A percentile compares a stretch with the other conserved stretches of the same genome.
Conservation (phyloP, 306 rosid genomes). For the Gillenia trifoliata region DNA sequence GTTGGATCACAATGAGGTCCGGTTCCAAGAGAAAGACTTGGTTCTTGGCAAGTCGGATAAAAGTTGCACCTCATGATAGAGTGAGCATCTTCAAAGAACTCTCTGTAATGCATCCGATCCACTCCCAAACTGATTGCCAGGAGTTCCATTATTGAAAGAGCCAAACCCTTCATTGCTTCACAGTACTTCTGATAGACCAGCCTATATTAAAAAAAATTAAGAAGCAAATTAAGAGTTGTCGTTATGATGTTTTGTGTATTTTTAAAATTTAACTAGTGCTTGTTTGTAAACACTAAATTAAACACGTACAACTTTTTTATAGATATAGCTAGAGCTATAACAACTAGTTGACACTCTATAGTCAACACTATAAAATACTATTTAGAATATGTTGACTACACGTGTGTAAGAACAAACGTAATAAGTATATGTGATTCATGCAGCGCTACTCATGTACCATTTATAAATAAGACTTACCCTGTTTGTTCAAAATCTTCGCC, state of each 20-base stretch:
- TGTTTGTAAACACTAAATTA: background rate
- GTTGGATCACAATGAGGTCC: slow-evolving; percentile 88
- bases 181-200: slow-evolving; percentile 52
- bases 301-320: too few relatives aligned
- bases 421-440: too few relatives aligned
- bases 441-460: too few relatives aligned
- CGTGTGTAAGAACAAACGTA: too few relatives aligned
- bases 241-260: background rate
- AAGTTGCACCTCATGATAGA: slow-evolving; percentile 71
- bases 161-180: slow-evolving; percentile 47
- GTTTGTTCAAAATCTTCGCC: slow-evolving; percentile 45
- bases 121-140: slow-evolving; percentile 62
- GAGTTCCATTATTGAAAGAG: slow-evolving; percentile 46
- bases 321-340: too few relatives aligned
- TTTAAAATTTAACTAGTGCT: background rate
- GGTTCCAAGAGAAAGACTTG: slow-evolving; percentile 51
- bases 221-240: background rate
- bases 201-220: slow-evolving; percentile 4
- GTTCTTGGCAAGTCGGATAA: slow-evolving; percentile 55
- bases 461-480: slow-evolving; percentile 39
- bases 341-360: background rate
- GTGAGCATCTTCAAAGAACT: slow-evolving; percentile 47
- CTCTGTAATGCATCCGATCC: slow-evolving; percentile 34
- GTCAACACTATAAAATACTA: too few relatives aligned
- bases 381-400: too few relatives aligned